A percentile compares a stretch with the other conserved stretches of the same genome.
These are phyloP conservation scores for Artemisia argyi DNA, from an alignment of 129 eudicot genomes.

Conservation along the genomic window DNA sequence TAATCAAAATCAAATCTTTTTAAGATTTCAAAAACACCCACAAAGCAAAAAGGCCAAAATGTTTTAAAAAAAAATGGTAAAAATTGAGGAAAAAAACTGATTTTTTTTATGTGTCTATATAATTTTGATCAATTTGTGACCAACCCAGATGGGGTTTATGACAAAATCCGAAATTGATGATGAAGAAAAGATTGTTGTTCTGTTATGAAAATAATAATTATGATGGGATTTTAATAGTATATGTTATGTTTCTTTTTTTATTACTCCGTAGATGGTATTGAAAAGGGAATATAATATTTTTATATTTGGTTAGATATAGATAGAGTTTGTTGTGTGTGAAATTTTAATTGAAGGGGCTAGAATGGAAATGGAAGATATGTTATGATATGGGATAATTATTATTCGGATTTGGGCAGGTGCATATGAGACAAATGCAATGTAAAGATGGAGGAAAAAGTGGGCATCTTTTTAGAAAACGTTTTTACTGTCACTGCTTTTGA, in stretches of 20 bases:
- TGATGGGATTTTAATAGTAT: background rate
- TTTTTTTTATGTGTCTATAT: background rate
- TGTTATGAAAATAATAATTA: background rate
- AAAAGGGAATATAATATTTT: background rate
- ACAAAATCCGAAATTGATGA: slow-evolving; percentile 26
- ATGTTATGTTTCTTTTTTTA: background rate
- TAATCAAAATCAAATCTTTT: slow-evolving; percentile 5
- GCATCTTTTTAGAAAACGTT: slow-evolving; percentile 8
- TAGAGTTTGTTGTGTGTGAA: background rate
- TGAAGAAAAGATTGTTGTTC: slow-evolving; percentile 37
- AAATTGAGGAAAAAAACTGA: background rate
- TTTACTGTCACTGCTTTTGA: background rate
- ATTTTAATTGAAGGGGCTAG: slow-evolving; percentile 23
- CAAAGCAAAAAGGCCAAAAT: slow-evolving; percentile 14
- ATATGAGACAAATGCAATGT: slow-evolving; percentile 16
- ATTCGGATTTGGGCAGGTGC: slow-evolving; percentile 23
- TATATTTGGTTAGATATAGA: background rate
- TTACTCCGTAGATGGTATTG: slow-evolving; percentile 11
- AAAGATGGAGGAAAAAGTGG: slow-evolving; percentile 6
- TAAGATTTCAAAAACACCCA: slow-evolving; percentile 14
- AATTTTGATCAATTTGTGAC: slow-evolving; percentile 9
- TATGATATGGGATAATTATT: background rate
- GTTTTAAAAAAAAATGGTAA: background rate
- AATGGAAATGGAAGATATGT: background rate
- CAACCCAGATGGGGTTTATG: slow-evolving; percentile 28